Conservation (phyloP, 2,329 filamentous ascomycete species). For the Sphaerulina vaccinii region DNA sequence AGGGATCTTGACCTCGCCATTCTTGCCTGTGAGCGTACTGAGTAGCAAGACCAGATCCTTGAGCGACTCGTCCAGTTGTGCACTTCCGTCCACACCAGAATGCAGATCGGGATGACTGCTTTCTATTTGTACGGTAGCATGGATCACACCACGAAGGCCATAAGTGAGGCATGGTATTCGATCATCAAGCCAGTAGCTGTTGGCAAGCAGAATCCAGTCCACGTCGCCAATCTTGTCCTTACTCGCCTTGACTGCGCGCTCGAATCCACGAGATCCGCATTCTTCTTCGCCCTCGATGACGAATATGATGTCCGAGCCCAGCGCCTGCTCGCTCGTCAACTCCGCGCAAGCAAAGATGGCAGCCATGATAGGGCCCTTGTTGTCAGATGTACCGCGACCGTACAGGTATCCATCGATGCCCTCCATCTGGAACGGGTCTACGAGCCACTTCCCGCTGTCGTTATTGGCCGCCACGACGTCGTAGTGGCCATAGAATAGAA, state of each 20-base stretch:
- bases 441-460: slow-evolving; percentile 77
- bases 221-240: slow-evolving; percentile 84
- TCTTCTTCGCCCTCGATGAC: slow-evolving; percentile 97
- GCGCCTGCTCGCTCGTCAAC: slow-evolving; percentile 74
- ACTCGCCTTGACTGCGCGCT: slow-evolving; percentile 73
- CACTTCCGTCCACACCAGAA: slow-evolving; percentile 93
- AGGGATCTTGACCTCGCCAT: slow-evolving; percentile 80
- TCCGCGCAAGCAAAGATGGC: slow-evolving; percentile 93
- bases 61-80: slow-evolving; percentile 83
- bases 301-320: slow-evolving; percentile 88
- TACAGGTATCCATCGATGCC: slow-evolving; percentile 92
- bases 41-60: slow-evolving; percentile 86
- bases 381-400: slow-evolving; percentile 93
- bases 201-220: slow-evolving; percentile 92
- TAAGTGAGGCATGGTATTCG: slow-evolving; percentile 94
- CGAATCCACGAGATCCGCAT: slow-evolving; percentile 86
- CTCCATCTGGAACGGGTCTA: slow-evolving; percentile 84
- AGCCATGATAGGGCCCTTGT: slow-evolving; percentile 93
- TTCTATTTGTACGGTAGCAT: slow-evolving; percentile 85
- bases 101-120: slow-evolving; percentile 86
- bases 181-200: slow-evolving; percentile 98
- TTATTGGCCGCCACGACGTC: slow-evolving; percentile 91
- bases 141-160: slow-evolving; percentile 86
- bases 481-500: slow-evolving; percentile 97
- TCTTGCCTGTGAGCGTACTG: slow-evolving; percentile 74